Conservation (phyloP, 2,329 filamentous ascomycete species). For the Coniochaeta sp. region DNA sequence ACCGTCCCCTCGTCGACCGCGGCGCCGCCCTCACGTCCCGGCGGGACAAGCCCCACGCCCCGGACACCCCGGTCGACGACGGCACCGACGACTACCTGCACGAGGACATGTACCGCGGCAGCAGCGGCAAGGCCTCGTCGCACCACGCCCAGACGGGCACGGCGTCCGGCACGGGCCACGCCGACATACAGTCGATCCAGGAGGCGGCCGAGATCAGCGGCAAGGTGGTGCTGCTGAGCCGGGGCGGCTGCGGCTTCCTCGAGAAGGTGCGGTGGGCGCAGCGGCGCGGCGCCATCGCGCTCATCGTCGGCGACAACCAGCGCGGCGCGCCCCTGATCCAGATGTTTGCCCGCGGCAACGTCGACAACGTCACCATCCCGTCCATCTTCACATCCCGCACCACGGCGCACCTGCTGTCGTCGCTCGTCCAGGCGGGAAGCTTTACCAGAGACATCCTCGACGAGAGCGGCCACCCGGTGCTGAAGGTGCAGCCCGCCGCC, state of each 20-base stretch:
- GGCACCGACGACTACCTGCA: constrained; percentile 83
- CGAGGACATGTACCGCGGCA: constrained; percentile 31
- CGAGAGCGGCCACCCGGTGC: constrained; percentile 49
- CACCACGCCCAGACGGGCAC: constrained; percentile 26
- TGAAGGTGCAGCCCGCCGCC: constrained; percentile 44
- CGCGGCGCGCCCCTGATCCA: constrained; percentile 85
- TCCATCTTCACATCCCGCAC: constrained; percentile 93
- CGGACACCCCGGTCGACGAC: constrained; percentile 45
- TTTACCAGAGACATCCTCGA: constrained; percentile 53
- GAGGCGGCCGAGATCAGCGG: constrained; percentile 88
- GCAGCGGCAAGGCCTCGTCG: constrained; percentile 20
- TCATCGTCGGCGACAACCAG: constrained; percentile 92
- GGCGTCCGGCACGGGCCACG: constrained; percentile 48
- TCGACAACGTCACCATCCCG: constrained; percentile 89
- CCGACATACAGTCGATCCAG: constrained; percentile 86
- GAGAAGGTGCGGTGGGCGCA: constrained; percentile 98
- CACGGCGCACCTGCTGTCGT: constrained; percentile 86
- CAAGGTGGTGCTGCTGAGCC: constrained; percentile 84
- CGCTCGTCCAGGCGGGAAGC: constrained; percentile 67
- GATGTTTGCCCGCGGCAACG: constrained; percentile 97
- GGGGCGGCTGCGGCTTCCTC: constrained; percentile 90
- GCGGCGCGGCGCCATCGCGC: constrained; percentile 74
- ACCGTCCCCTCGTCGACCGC: constrained; percentile 22
- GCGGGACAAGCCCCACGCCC: constrained; percentile 17
- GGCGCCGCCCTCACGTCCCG: constrained; percentile 8